Evolutionary conservation across 495 filamentous ascomycete species (phyloP), one percentile per base, ranked within the genome.

Genomic region (Wilcoxina mikolae): DNA sequence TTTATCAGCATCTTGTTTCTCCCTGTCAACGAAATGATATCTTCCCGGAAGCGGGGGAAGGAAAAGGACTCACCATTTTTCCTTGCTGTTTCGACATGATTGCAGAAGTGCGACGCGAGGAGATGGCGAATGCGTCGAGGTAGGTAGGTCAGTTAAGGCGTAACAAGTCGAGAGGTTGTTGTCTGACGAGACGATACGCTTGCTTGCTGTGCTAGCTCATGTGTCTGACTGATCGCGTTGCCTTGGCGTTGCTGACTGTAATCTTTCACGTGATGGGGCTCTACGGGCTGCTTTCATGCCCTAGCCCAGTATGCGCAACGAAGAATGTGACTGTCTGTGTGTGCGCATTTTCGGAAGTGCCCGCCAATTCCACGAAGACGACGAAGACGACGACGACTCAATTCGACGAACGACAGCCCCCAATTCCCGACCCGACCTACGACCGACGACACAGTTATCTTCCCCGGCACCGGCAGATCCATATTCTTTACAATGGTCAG

Each of bases 51-150:
- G 41, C 20, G 44, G 58, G 46, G 56, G 41, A 45, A 28, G 47
- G 47, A 38, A 22, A 44, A 44, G 54, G 70, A 78, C 87, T 81
- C 75, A 96, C 91, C 91, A 98, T 96, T 77, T 95, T 95, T 69
- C 91, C 91, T 68, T 94, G 86, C 69, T 93, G 93, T 77, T 95
- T 95, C 60, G 82, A 80, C 82, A 94, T 90, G 72, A 70, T 83
- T 56, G 45, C 45, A 29, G 35, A 23, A 20, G 12, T 43, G 22
- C 12, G 25, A 54, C 12, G 20, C 28, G 11, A 15, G 51, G 9
- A 4, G 35, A 18, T 43, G 20, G 29, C 11, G 51, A 43, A 17
- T 24, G 4, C 22, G 24, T 22, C 20, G 24, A 18, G 3, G 51
- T 33, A 44, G 17, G 17, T n/a, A n/a, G n/a, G n/a, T n/a, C n/a